phyloP scores from a whole-genome alignment of 805 yeast species.

The Cyberlindnera petersonii region DNA sequence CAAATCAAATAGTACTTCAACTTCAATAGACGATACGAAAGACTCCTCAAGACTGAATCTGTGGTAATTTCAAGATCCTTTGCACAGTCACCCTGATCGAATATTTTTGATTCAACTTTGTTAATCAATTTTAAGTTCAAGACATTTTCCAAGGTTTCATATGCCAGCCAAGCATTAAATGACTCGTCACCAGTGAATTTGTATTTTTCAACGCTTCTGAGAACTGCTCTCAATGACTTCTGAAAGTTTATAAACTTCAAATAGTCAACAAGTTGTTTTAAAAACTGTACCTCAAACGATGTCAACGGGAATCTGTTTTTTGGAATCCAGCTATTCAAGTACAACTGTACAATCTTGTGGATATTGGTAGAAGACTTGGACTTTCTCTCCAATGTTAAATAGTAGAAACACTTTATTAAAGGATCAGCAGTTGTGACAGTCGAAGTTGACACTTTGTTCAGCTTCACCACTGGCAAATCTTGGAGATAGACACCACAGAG shows the following conservation, averaged over 20 bases:
- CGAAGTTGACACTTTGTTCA: not conserved
- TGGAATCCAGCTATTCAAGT: conserved; percentile 31
- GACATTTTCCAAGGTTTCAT: conserved; percentile 13
- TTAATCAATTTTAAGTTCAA: conserved; percentile 11
- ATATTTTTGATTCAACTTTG: conserved; percentile 3
- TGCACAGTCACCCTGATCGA: conserved; percentile 3
- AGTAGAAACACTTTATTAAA: conserved; percentile 32
- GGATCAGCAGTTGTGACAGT: conserved; percentile 23
- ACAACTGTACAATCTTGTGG: conserved; percentile 29
- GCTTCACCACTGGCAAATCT: conserved; percentile 19
- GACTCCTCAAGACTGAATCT: conserved; percentile 5
- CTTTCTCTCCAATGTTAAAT: conserved; percentile 32
- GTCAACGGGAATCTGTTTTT: conserved; percentile 15
- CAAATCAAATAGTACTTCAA: conserved; percentile 15
- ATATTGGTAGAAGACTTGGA: conserved; percentile 31
- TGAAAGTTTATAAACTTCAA: conserved; percentile 21
- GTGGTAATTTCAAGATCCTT: conserved; percentile 2
- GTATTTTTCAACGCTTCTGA: conserved; percentile 16
- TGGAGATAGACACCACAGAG: conserved; percentile 19
- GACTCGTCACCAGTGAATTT: not conserved
- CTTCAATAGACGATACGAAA: conserved; percentile 15
- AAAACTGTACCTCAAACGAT: conserved; percentile 18
- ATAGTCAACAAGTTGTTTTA: conserved; percentile 18
- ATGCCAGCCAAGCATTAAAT: conserved; percentile 18
- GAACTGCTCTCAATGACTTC: conserved; percentile 12